Evolutionary conservation across 345 rosid genomes (phyloP), one percentile per base, ranked within the genome.

Genomic region (Psidium guajava): DNA sequence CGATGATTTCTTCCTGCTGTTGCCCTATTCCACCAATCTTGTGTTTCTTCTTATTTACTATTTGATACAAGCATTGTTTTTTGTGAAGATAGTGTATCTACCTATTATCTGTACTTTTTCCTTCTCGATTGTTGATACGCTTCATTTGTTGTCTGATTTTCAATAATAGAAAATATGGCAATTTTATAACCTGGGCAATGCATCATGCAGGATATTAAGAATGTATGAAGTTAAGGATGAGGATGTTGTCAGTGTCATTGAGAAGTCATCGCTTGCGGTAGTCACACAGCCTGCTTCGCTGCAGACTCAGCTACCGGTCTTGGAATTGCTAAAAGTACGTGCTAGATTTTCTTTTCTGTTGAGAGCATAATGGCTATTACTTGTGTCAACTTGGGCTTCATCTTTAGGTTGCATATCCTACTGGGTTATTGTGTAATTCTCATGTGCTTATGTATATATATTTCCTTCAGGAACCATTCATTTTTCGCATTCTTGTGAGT

Each of bases 321-420:
- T 95, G 87, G 99, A 97, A 88, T 88, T 95, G 91, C 92, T 97
- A 82, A 97, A 97, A 88, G 99, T 96, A 93, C 86, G 56, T 82
- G n/a, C 85, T 69, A 40, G 40, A 58, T 81, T 54, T 36, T 73
- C 86, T 82, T 32, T 64, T 83, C 81, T 28, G 83, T 69, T 32
- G 47, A 21, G 13, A 32, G 44, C 44, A 32, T 69, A 69, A 69
- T 32, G 77, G 47, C 77, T 32, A 20, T 69, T 69, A 32, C 21
- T 64, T 6, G 2, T 64, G 77, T 32, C 77, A 32, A 32, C 77
- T 32, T 32, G 77, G 77, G 36, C 11, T 16, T 69, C 77, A 22
- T 32, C 77, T 69, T 32, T 32, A 32, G 13, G 47, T 69, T 32
- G 77, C 12, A 32, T 69, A 69, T 69, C 24, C 32, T 69, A 20